A percentile compares a stretch with the other conserved stretches of the same genome.
These are phyloP conservation scores for Fraxinus latifolia DNA, from an alignment of 305 asterid genomes.

Conservation along the genomic window DNA sequence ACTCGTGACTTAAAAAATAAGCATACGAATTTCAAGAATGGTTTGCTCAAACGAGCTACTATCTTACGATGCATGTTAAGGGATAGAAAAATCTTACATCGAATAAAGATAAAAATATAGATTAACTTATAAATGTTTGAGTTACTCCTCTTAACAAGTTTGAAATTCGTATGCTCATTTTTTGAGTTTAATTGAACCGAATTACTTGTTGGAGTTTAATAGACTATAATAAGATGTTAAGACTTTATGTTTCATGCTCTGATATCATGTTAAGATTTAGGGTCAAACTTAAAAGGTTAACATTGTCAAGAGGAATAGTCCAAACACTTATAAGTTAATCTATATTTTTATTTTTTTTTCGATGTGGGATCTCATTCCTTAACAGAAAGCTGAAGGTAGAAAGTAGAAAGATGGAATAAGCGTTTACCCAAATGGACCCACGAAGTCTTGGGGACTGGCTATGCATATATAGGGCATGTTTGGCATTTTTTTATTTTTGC, in stretches of 20 bases:
- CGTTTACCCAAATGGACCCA: not conserved
- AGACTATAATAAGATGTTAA: no score
- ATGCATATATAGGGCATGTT: not conserved
- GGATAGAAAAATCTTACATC: no score
- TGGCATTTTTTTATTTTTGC: not conserved
- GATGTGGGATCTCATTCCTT: no score
- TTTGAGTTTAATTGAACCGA: no score
- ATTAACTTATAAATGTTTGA: not conserved
- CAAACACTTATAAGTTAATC: not conserved
- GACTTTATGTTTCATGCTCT: no score
- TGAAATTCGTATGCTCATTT: not conserved
- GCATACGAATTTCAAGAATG: no score
- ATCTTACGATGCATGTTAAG: not conserved
- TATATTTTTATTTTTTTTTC: no score
- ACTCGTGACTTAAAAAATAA: no score
- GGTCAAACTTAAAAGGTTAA: no score
- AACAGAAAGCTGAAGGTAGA: not conserved
- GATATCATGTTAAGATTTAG: not conserved
- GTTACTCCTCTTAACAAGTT: not conserved
- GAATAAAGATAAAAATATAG: no score
- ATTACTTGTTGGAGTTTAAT: no score
- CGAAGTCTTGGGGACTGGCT: not conserved
- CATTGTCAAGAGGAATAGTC: no score
- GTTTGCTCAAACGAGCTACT: not conserved
- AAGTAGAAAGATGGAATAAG: not conserved